Conservation (phyloP, 2,329 filamentous ascomycete species). For the Elsinoe fawcettii region DNA sequence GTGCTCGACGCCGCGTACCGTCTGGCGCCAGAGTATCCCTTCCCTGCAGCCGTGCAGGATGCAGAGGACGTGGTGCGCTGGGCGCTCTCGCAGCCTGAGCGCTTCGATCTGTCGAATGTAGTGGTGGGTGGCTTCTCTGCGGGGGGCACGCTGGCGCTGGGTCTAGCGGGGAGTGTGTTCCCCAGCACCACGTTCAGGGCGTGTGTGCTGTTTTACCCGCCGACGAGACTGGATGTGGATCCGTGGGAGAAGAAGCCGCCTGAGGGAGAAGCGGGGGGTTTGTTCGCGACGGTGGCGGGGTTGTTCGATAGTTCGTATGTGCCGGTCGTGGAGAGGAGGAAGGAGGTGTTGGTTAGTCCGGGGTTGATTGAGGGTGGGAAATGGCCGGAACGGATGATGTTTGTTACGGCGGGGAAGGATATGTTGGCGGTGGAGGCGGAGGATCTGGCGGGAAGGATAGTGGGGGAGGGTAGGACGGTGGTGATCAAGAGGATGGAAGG, state of each 20-base stretch:
- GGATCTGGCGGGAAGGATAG: slow-evolving; percentile 27
- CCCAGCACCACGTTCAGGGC: slow-evolving; percentile 27
- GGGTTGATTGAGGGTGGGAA: slow-evolving; percentile 23
- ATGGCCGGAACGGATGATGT: slow-evolving; percentile 25
- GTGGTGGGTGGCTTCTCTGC: slow-evolving; percentile 36
- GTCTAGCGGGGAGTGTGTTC: slow-evolving; percentile 26
- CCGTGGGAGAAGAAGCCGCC: slow-evolving; percentile 28
- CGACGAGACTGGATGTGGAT: neutral
- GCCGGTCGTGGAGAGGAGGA: slow-evolving; percentile 23
- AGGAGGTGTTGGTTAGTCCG: slow-evolving; percentile 32
- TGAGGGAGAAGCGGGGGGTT: slow-evolving; percentile 19
- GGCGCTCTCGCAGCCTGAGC: slow-evolving; percentile 27
- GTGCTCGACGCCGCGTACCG: slow-evolving; percentile 37
- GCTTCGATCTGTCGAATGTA: slow-evolving; percentile 27
- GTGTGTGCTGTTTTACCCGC: slow-evolving; percentile 31
- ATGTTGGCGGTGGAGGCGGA: slow-evolving; percentile 32
- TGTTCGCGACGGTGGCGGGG: slow-evolving; percentile 21
- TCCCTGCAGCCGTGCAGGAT: slow-evolving; percentile 37
- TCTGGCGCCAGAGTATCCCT: slow-evolving; percentile 39
- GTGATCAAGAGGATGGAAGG: slow-evolving; percentile 25
- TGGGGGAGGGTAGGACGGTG: slow-evolving; percentile 22
- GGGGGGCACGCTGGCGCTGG: slow-evolving; percentile 34
- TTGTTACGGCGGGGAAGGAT: slow-evolving; percentile 34
- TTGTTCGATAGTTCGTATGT: slow-evolving; percentile 33
- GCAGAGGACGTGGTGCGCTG: slow-evolving; percentile 39